Evolutionary conservation across 108 stramenopile species (phyloP).

Genomic region (Bacterosira constricta): DNA sequence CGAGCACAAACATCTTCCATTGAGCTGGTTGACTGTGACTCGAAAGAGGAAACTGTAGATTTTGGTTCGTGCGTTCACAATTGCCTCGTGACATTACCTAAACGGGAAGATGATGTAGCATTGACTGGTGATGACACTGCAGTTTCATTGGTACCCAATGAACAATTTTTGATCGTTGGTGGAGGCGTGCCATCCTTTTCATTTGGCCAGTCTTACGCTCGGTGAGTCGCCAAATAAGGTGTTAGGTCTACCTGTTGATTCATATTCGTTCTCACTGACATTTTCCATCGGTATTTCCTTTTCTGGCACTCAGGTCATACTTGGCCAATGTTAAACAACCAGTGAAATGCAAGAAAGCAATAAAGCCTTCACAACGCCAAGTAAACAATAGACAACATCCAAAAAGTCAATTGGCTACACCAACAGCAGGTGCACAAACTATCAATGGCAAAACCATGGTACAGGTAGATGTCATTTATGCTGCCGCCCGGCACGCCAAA

Average conservation of each 20-base stretch:
- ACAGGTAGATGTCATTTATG: slow-evolving; percentile 64
- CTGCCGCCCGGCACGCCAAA: slow-evolving; percentile 61
- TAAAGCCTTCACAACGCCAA: not conserved
- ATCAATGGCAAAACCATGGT: not conserved
- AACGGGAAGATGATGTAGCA: not conserved
- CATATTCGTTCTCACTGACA: too few species aligned
- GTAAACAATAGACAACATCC: not conserved
- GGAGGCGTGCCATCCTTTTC: slow-evolving; percentile 84
- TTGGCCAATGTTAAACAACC: not conserved
- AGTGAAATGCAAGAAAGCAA: not conserved
- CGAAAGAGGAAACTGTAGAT: slow-evolving; percentile 32
- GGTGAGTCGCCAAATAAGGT: too few species aligned
- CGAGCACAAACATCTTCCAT: not conserved
- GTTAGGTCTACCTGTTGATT: too few species aligned
- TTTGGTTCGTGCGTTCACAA: slow-evolving; percentile 70
- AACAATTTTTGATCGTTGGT: slow-evolving; percentile 48
- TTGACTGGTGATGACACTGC: not conserved
- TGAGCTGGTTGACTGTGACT: not conserved
- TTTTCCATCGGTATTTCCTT: not conserved
- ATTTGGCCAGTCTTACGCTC: slow-evolving; percentile 73
- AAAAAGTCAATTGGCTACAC: not conserved
- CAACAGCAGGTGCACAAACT: not conserved
- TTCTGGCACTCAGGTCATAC: slow-evolving; percentile 2
- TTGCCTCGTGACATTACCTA: slow-evolving; percentile 36
- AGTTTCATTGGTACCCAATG: too few species aligned